Base-by-base conservation (phyloP, 768 basidiomycete species). In the Psilocybe cyanescens region DNA sequence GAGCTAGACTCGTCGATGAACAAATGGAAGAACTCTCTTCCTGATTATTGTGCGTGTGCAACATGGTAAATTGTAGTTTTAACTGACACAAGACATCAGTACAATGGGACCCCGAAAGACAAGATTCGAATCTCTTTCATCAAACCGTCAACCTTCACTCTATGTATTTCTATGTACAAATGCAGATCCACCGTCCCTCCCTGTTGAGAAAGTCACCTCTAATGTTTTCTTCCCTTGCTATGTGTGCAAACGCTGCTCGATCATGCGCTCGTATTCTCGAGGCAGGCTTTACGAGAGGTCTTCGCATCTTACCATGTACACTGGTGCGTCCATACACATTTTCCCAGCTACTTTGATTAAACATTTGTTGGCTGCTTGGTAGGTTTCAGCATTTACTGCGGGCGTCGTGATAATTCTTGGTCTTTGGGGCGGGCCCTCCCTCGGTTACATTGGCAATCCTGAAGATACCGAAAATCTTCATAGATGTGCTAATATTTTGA, bases 171-270 rank as follows among this genome's bases (percentile, higher is more conserved):
- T 79, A 85, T 44, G 67, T 81, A 11, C 83, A 87, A 69, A 91
- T 91, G 61, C 78, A 87, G 55, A 78, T 89, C 47, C 89, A 92
- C 70, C 83, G 90, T 7, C 87, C 89, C 0, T 91, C 90, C 74
- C 80, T 92, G 5, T 72, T 75, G 9, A 79, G 76, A 58, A 72
- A 76, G 1, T 76, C 79, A 4, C 52, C 67, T 2, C 66, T 82
- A n/a, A 76, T 80, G 1, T 80, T 83, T 56, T 82, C 86, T 8
- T 89, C 86, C 0, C 79, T 88, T 9, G 83, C 88, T 0, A 89
- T 88, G 58, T 91, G 87, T 69, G 81, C 87, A 29, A 79, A 91
- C 58, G 86, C 94, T 1, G 90, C 93, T 0, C 79, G 92, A 7
- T 87, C 88, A 0, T 89, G 85, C 61, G 83, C 81, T 29, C 90